A percentile compares a stretch with the other conserved stretches of the same genome.
Evolutionary conservation across 1,284 basidiomycete genomes (phyloP).

Genomic region (Ustilago esculenta): DNA sequence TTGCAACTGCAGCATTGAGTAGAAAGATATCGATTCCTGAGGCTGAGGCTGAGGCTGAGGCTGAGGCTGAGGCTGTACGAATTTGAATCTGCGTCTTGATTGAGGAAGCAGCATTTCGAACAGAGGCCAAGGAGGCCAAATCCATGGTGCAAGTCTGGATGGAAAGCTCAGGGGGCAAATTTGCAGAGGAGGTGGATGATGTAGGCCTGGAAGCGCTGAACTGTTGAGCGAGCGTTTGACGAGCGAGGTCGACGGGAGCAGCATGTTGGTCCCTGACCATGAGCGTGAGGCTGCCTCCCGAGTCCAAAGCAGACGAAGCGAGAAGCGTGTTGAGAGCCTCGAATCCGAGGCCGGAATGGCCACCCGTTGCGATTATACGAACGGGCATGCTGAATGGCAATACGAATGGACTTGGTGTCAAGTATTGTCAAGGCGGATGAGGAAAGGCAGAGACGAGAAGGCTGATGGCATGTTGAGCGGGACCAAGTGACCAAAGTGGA

Average conservation of each 20-base stretch:
- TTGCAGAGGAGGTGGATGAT: not conserved
- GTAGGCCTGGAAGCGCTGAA: not conserved
- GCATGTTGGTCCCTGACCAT: constrained; percentile 19
- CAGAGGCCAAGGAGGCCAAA: constrained; percentile 29
- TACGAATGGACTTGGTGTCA: too few relatives aligned
- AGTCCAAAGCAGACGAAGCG: constrained; percentile 6
- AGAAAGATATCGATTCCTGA: constrained; percentile 36
- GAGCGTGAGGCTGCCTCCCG: constrained; percentile 22
- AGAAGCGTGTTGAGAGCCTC: constrained; percentile 45
- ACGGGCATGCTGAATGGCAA: constrained; percentile 10
- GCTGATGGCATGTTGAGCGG: not conserved
- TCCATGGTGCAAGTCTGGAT: constrained; percentile 27
- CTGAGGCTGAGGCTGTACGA: not conserved
- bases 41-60: not conserved
- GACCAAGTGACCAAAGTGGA: too few relatives aligned
- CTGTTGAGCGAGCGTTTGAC: constrained; percentile 12
- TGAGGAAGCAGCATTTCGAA: constrained; percentile 29
- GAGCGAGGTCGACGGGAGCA: constrained; percentile 3
- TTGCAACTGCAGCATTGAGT: constrained; percentile 48
- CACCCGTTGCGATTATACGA: constrained; percentile 40
- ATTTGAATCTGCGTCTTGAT: constrained; percentile 22
- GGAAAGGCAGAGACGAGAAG: not conserved
- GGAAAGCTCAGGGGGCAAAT: not conserved
- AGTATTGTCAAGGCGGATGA: too few relatives aligned
- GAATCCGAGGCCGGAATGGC: constrained; percentile 42